Evolutionary conservation across 2,329 filamentous ascomycete genomes (phyloP).

Genomic region (Claviceps spartinae): DNA sequence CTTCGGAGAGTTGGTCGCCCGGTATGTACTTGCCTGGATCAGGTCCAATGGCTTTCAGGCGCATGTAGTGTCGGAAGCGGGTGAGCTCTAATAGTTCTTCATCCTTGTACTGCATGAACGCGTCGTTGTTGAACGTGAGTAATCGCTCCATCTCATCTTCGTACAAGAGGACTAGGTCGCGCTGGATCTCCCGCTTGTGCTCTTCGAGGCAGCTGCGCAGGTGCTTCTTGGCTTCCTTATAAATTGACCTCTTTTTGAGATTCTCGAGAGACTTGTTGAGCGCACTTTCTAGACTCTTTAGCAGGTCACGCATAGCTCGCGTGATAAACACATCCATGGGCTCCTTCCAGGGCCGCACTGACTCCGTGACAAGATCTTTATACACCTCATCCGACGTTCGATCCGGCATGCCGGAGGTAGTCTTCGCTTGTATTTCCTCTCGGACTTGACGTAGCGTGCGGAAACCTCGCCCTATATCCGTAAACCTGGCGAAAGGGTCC

Average conservation of each 20-base stretch:
- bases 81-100: constrained; percentile 32
- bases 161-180: constrained; percentile 31
- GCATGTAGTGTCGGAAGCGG: constrained; percentile 34
- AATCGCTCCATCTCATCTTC: constrained; percentile 39
- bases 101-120: constrained; percentile 30
- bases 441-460: constrained; percentile 38
- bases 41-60: constrained; percentile 29
- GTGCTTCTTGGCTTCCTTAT: constrained; percentile 29
- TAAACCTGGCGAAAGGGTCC: constrained; percentile 27
- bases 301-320: constrained; percentile 34
- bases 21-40: constrained; percentile 5
- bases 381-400: constrained; percentile 47
- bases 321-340: constrained; percentile 37
- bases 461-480: constrained; percentile 24
- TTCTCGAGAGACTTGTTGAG: constrained; percentile 33
- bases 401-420: constrained; percentile 43
- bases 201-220: constrained; percentile 30
- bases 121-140: constrained; percentile 42
- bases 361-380: constrained; percentile 41
- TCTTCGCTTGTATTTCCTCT: constrained; percentile 38
- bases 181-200: constrained; percentile 22
- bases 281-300: constrained; percentile 30
- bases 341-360: constrained; percentile 42
- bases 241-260: constrained; percentile 35
- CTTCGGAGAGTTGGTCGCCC: constrained; percentile 26